Percentiles rank a stretch among this genome's conserved stretches.
These are phyloP conservation scores for Hawksworthiomyces lignivorus DNA, from an alignment of 2,329 filamentous ascomycete genomes.

Conservation along the genomic window DNA sequence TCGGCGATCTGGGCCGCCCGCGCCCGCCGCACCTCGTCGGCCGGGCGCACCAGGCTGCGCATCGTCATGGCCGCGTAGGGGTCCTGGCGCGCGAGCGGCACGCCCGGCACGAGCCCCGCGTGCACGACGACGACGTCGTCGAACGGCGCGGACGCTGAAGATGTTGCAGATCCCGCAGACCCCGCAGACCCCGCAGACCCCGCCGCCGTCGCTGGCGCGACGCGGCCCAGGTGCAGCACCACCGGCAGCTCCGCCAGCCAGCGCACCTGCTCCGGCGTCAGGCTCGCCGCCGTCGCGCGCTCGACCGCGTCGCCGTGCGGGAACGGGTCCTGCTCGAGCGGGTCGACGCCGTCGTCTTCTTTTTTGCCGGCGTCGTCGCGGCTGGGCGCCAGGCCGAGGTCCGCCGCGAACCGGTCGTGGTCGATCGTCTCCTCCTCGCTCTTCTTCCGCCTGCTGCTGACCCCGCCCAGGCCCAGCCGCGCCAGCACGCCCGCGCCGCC, in stretches of 20 bases:
- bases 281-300: conserved; percentile 48
- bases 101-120: conserved; percentile 72
- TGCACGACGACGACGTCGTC: conserved; percentile 68
- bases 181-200: conserved; percentile 21
- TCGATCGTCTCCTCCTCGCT: conserved; percentile 10
- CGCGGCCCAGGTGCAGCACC: conserved; percentile 63
- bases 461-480: not conserved
- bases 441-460: not conserved
- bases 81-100: conserved; percentile 62
- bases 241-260: conserved; percentile 69
- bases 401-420: conserved; percentile 6
- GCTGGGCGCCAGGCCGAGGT: not conserved
- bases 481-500: not conserved
- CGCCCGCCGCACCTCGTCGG: conserved; percentile 42
- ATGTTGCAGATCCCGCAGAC: no score
- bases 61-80: conserved; percentile 87
- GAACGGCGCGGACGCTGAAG: no score
- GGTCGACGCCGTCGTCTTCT: conserved; percentile 7
- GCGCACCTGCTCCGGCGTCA: conserved; percentile 49
- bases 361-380: not conserved
- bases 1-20: conserved; percentile 27
- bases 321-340: conserved; percentile 15
- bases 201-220: conserved; percentile 32
- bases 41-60: conserved; percentile 61
- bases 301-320: conserved; percentile 31